phyloP scores from a whole-genome alignment of 2,329 filamentous ascomycete species.

The Chrysoporthe puriensis region DNA sequence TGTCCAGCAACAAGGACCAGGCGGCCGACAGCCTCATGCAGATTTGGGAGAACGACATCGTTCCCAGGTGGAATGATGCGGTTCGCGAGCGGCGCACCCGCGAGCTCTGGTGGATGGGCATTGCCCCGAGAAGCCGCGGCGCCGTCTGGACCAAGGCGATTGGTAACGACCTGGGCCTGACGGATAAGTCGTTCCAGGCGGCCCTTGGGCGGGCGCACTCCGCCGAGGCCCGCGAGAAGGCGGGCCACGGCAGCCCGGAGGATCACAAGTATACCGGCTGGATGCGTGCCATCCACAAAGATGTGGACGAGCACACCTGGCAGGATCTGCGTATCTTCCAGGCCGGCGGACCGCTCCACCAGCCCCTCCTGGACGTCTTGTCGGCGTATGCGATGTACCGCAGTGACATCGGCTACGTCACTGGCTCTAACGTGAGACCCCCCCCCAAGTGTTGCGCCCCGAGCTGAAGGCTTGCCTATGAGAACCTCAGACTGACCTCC shows the following conservation, averaged over 20 bases:
- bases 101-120: constrained; percentile 82
- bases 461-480: too few species aligned
- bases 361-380: constrained; percentile 71
- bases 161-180: constrained; percentile 73
- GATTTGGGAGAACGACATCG: constrained; percentile 76
- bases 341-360: constrained; percentile 66
- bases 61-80: constrained; percentile 77
- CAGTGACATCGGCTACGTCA: constrained; percentile 77
- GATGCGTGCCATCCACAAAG: constrained; percentile 66
- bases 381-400: constrained; percentile 82
- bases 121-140: constrained; percentile 71
- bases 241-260: constrained; percentile 55
- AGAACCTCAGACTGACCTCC: constrained; percentile 29
- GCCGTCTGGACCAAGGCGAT: constrained; percentile 72
- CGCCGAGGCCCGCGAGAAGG: constrained; percentile 59
- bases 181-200: constrained; percentile 68
- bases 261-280: constrained; percentile 61
- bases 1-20: constrained; percentile 58
- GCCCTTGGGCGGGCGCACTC: constrained; percentile 70
- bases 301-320: constrained; percentile 68
- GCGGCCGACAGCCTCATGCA: constrained; percentile 58
- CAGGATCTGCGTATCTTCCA: constrained; percentile 75
- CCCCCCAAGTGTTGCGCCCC: not conserved
- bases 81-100: constrained; percentile 69
- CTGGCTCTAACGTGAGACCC: constrained; percentile 72